phyloP scores from a whole-genome alignment of 1,284 basidiomycete genomes.

The Jaminaea rosea region DNA sequence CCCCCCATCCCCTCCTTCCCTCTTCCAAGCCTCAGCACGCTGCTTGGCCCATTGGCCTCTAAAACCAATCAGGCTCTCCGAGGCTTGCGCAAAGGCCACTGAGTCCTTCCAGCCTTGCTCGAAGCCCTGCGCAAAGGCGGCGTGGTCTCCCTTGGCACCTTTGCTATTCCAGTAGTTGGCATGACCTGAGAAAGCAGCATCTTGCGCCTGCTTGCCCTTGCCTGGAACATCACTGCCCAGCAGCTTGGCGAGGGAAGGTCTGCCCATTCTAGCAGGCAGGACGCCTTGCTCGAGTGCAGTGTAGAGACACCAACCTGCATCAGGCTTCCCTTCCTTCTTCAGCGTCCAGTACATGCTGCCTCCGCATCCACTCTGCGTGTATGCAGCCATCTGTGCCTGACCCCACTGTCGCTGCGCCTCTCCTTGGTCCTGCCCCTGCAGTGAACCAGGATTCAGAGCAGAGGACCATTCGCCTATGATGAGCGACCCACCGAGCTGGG shows the following conservation, averaged over 20 bases:
- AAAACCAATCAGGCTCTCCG: slow-evolving; percentile 5
- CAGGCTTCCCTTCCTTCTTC: slow-evolving; percentile 63
- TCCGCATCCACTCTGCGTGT: slow-evolving; percentile 59
- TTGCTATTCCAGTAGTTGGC: slow-evolving; percentile 9
- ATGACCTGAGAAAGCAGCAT: slow-evolving; percentile 11
- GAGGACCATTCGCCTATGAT: slow-evolving; percentile 72
- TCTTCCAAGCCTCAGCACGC: background rate
- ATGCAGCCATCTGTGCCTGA: slow-evolving; percentile 62
- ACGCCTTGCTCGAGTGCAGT: slow-evolving; percentile 62
- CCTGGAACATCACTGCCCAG: background rate
- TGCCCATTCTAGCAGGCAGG: slow-evolving; percentile 50
- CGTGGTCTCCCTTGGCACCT: slow-evolving; percentile 5
- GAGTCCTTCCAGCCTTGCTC: slow-evolving; percentile 5
- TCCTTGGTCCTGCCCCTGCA: slow-evolving; percentile 43
- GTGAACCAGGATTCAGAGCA: slow-evolving; percentile 62
- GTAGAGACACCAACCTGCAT: slow-evolving; percentile 68
- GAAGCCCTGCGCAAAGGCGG: slow-evolving; percentile 5
- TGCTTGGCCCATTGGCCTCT: slow-evolving; percentile 4
- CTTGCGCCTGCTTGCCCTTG: slow-evolving; percentile 1
- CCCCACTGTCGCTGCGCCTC: slow-evolving; percentile 51
- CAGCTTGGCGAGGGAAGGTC: background rate
- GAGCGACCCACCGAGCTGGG: slow-evolving; percentile 52
- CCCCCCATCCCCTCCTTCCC: background rate
- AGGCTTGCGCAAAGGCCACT: background rate
- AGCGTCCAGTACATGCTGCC: slow-evolving; percentile 86